A percentile compares a stretch with the other conserved stretches of the same genome.
Evolutionary conservation across 2,329 filamentous ascomycete genomes (phyloP).

Genomic region (Fusarium brevicatenulatum): DNA sequence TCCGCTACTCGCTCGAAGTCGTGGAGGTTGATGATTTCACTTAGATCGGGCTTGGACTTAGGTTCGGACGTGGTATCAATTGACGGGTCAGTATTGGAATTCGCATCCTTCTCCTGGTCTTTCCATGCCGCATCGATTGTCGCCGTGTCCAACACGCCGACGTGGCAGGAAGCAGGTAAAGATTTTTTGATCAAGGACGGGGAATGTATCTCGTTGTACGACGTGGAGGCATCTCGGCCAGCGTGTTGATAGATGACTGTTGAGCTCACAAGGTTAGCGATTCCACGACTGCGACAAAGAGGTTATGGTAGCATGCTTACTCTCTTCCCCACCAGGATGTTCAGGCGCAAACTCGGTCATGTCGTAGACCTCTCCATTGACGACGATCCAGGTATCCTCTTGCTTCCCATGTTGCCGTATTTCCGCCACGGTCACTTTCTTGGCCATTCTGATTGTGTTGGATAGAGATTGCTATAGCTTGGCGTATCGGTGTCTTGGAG

Average conservation of each 20-base stretch:
- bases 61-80: not conserved
- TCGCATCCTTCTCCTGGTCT: too few relatives aligned
- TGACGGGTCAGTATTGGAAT: accelerated
- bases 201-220: not conserved
- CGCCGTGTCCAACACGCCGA: not conserved
- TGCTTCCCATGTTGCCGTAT: not conserved
- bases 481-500: not conserved
- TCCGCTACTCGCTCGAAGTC: not conserved
- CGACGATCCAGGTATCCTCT: not conserved
- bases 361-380: not conserved
- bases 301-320: not conserved
- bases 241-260: not conserved
- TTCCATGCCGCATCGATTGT: not conserved
- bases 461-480: not conserved
- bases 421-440: not conserved
- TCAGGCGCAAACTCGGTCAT: not conserved
- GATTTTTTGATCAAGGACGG: not conserved
- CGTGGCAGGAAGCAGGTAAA: not conserved
- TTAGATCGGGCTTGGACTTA: not conserved
- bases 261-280: not conserved
- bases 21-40: not conserved
- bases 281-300: not conserved
- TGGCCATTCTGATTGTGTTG: not conserved
- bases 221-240: not conserved
- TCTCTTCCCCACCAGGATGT: not conserved